Conservation (phyloP, 2,329 filamentous ascomycete species). For the Aspergillus nomiae region DNA sequence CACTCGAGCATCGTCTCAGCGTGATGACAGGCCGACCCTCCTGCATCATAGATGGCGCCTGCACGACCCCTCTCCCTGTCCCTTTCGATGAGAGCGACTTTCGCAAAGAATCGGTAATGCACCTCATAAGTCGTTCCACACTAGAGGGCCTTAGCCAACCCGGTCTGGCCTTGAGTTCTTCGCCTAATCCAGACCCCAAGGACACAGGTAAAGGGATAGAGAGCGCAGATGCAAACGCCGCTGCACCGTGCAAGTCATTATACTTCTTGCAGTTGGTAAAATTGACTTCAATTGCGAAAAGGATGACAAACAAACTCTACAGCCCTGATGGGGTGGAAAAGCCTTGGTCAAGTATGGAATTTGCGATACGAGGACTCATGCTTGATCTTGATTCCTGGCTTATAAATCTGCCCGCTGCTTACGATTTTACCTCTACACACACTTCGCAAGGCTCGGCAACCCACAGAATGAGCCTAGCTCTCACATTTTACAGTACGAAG, state of each 20-base stretch:
- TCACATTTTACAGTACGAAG: conserved; percentile 47
- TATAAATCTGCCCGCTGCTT: conserved; percentile 39
- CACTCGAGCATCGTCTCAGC: conserved; percentile 45
- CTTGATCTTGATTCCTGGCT: conserved; percentile 44
- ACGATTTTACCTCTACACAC: conserved; percentile 43
- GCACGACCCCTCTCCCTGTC: conserved; percentile 45
- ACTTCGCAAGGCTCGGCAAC: conserved; percentile 36
- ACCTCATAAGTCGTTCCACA: conserved; percentile 30
- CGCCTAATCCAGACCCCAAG: conserved; percentile 22
- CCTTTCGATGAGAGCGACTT: conserved; percentile 46
- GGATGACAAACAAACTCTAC: conserved; percentile 42
- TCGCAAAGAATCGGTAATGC: conserved; percentile 33
- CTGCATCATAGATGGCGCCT: conserved; percentile 44
- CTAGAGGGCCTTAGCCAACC: conserved; percentile 22
- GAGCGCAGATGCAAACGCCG: conserved; percentile 19
- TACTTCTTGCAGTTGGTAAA: conserved; percentile 45
- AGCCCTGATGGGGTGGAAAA: conserved; percentile 38
- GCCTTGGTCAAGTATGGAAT: conserved; percentile 42
- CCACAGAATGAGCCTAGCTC: conserved; percentile 42
- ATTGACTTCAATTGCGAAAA: conserved; percentile 40
- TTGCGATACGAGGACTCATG: conserved; percentile 40
- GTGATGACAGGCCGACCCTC: conserved; percentile 49
- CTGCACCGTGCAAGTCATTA: conserved; percentile 41
- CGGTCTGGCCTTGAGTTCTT: conserved; percentile 24
- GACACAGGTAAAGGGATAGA: conserved; percentile 16